Base-by-base conservation (phyloP, 2,329 filamentous ascomycete genomes). In the Macrophomina pseudophaseolina region DNA sequence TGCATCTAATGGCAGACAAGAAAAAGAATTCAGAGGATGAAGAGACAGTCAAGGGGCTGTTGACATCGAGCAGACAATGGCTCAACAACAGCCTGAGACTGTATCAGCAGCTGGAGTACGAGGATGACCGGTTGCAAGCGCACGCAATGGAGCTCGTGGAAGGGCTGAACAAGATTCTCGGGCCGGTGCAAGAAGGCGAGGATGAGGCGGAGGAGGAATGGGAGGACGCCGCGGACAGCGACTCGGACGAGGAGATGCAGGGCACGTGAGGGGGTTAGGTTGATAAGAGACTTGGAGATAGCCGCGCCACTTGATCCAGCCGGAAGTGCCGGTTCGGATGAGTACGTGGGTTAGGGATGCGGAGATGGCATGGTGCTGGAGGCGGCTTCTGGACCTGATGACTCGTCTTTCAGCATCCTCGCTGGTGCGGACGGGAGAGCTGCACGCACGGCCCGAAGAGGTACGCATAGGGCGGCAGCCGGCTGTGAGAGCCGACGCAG, bases 1-100 rank as follows among this genome's bases (percentile, higher is more conserved):
- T 96, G 71, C 92, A 93, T 76, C 86, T 97, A 67, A 83, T 91
- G 69, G 91, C 91, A 11, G 87, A 91, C 76, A 91, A 90, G 83
- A 82, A 87, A 73, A 87, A 84, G 72, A 79, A 79, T 69, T 77
- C 79, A 40, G 66, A 67, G 14, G 53, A 69, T 64, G 73, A 76
- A 4, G 82, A 82, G 46, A 83, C 87, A 54, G 82, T 83, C 56
- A 87, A 87, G 80, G 82, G 85, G 0, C 85, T 88, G 5, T 88
- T 93, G 84, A 87, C 87, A 66, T 90, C 91, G 16, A 91, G 93
- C 73, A 87, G 92, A 65, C 88, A 91, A 74, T 97, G 94, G 92
- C 83, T 98, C 54, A 88, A 87, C 66, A 91, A 91, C 73, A 92
- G 92, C 74, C 82, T 96, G 70, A 89, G 89, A 74, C 85, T 97